Evolutionary conservation across 2,329 filamentous ascomycete genomes (phyloP), one percentile per base, ranked within the genome.

Genomic region (Talaromyces sp.): DNA sequence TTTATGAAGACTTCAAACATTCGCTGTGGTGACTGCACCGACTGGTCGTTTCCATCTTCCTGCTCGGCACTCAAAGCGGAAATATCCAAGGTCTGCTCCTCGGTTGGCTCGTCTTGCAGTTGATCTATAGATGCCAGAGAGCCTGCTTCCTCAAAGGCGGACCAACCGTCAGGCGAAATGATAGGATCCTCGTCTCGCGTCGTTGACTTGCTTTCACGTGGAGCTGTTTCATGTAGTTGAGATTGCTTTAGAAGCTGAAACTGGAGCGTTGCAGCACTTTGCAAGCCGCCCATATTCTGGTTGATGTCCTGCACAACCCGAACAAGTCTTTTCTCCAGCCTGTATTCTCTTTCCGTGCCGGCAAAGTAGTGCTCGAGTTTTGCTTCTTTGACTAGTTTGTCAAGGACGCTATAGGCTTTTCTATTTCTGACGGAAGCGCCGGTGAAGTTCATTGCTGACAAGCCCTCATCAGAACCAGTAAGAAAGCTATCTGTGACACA

Each of bases 1-100:
- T 84, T 81, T 62, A 99, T 96, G 73, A 97, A 99, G 5, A 92
- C 82, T 11, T 91, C 87, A 71, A 97, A 97, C 65, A 97, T 95
- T 61, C 96, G 91, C 0, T 89, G 85, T 0, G 92, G 86, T 56
- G 70, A 68, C 56, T 14, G 63, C 61, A 7, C 59, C 9, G 51
- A 3, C 19, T 51, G 38, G 24, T 26, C 29, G 19, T 32, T 17
- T 59, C 65, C 27, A 62, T 35, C 31, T 3, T 65, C 57, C 51
- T 58, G 51, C 56, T 63, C 50, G 58, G 56, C 56, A 27, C 55
- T 43, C 10, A 61, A 29, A 50, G 57, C 51, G 14, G 61, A 48
- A 9, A 58, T 61, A 6, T 56, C 41, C n/a, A 19, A 19, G 27
- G 56, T 57, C 17, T 50, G 53, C 7, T 69, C 68, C 8, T 80